Evolutionary conservation across 257 asterid genomes (phyloP).

Genomic region (Paraleonurus japonicus): DNA sequence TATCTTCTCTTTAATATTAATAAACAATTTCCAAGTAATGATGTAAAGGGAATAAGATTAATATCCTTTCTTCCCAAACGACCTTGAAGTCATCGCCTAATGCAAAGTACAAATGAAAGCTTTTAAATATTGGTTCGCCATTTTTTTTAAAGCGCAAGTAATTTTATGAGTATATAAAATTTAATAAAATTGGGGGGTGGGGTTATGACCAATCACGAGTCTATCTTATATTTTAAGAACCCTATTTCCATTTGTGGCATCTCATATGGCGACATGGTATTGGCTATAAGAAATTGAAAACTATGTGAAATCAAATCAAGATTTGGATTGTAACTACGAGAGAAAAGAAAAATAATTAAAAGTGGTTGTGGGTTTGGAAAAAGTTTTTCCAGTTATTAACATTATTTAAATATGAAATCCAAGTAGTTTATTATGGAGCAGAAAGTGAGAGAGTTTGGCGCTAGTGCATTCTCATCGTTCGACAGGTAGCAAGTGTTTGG

Average conservation of each 20-base stretch:
- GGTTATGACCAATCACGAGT: neutral
- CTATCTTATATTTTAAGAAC: neutral
- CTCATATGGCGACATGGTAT: neutral
- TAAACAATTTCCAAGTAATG: too few species aligned
- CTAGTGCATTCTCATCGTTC: neutral
- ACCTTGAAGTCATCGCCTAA: conserved; percentile 20
- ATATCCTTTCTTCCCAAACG: neutral
- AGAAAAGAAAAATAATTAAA: neutral
- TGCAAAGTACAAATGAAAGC: neutral
- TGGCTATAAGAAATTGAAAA: neutral
- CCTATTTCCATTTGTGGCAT: neutral
- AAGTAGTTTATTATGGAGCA: conserved; percentile 12
- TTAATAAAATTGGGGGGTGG: too few species aligned
- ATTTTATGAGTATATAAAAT: too few species aligned
- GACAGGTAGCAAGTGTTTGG: conserved; percentile 12
- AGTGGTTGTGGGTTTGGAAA: neutral
- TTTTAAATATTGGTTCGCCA: neutral
- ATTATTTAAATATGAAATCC: neutral
- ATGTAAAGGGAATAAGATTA: neutral
- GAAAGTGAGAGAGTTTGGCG: neutral
- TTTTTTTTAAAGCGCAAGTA: neutral
- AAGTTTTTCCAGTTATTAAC: neutral
- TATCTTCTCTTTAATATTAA: too few species aligned
- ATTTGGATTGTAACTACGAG: neutral
- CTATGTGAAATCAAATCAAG: neutral